Base-by-base conservation (phyloP, 2,329 filamentous ascomycete species). In the Aureobasidium sp. region DNA sequence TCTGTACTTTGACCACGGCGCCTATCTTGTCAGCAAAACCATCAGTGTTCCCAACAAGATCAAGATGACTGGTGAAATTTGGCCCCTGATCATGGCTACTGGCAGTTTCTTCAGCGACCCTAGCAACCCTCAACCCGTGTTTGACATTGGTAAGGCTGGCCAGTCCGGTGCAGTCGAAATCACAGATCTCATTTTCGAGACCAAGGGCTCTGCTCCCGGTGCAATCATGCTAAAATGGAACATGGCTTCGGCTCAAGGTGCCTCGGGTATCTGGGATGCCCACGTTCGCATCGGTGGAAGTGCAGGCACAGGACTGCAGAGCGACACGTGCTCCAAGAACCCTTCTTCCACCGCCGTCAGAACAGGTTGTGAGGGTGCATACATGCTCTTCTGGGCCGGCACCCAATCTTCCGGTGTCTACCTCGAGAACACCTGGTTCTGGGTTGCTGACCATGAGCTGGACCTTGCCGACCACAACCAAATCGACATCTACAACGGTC, bases 211-310 rank as follows among this genome's bases (percentile, higher is more conserved):
- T 3, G 87, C 90, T 65, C 88, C 91, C 0, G 93, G 93, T 67
- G 93, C 91, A 20, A 90, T 96, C 70, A 83, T 97, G 72, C 86
- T 97, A 78, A 84, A 97, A 74, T 97, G 91, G 89, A 97, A 97
- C 76, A 79, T 96, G 45, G 85, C 84, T 47, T 87, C 85, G 39
- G 67, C 80, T 75, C 82, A 87, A 63, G 91, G 90, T 51, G 83
- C 85, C 1, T 87, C 86, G 22, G 93, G 86, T 65, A 86, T 97
- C 76, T 99, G 92, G 90, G 94, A 99, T 70, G 87, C 92, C n/a
- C 94, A 99, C 79, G 88, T 94, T 77, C 90, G 94, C 71, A 84
- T 99, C 68, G 93, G 91, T 69, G 94, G 94, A 47, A 87, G 87
- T 61, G 87, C 89, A 5, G 93, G 93, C 64, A 95, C 92, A 31